Evolutionary conservation across 176 grass and related monocot species (phyloP).

Genomic region (Elymus sibiricus): DNA sequence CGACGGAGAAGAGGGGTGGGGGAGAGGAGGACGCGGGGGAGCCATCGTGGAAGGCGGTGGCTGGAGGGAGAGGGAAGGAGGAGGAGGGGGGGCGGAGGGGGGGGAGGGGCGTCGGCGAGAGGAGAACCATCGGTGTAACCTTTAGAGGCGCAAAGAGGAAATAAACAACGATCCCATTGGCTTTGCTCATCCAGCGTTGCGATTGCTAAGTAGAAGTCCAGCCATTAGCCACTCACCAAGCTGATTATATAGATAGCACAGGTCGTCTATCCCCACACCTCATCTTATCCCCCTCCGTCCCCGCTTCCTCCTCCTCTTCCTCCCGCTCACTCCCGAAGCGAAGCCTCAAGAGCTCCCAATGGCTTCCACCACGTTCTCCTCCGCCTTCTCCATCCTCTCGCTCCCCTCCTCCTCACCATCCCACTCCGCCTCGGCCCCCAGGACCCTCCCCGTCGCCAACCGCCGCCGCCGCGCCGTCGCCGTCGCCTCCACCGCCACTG

Average conservation of each 20-base stretch:
- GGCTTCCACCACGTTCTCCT: slow-evolving; percentile 58
- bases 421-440: slow-evolving; percentile 8
- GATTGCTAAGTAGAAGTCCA: slow-evolving; percentile 9
- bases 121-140: no score
- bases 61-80: no score
- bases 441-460: slow-evolving; percentile 5
- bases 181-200: neutral
- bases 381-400: slow-evolving; percentile 52
- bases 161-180: neutral
- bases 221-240: slow-evolving; percentile 1
- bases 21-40: no score
- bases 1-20: no score
- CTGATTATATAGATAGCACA: neutral
- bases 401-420: slow-evolving; percentile 33
- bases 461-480: slow-evolving; percentile 25
- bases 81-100: no score
- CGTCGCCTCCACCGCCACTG: slow-evolving; percentile 36
- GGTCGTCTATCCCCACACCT: slow-evolving; percentile 23
- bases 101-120: no score
- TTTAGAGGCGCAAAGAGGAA: no score
- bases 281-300: slow-evolving; percentile 42
- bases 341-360: slow-evolving; percentile 20
- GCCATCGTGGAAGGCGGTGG: no score
- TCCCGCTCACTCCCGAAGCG: slow-evolving; percentile 5
- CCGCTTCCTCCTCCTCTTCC: neutral